These are phyloP conservation scores for Komagataella kurtzmanii DNA, from an alignment of 805 yeast species.

Conservation along the genomic window DNA sequence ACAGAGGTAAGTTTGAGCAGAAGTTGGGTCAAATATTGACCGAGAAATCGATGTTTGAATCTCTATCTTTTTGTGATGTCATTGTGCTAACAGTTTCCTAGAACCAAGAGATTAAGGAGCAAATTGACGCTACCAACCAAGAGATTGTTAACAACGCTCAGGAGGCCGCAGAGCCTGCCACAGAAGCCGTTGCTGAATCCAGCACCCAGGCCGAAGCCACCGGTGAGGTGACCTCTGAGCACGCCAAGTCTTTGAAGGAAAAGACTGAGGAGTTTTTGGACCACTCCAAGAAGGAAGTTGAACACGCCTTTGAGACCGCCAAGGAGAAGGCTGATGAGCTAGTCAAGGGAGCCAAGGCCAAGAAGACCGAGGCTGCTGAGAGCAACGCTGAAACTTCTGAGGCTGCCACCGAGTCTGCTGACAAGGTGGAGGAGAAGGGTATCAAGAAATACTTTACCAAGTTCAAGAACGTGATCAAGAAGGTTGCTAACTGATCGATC, in stretches of 20 bases:
- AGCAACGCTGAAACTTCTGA: slow-evolving; percentile 4
- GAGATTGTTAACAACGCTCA: neutral
- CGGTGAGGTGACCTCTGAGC: slow-evolving; percentile 7
- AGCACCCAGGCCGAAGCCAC: slow-evolving; percentile 5
- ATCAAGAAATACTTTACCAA: slow-evolving; percentile 15
- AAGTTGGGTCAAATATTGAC: neutral
- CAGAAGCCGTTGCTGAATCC: neutral
- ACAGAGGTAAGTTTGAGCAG: neutral
- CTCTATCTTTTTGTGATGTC: neutral
- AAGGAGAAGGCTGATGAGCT: neutral
- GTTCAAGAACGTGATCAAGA: slow-evolving; percentile 12
- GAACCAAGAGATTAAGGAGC: neutral
- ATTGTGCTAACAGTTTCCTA: neutral
- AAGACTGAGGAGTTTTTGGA: slow-evolving; percentile 1
- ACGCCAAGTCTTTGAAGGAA: slow-evolving; percentile 1
- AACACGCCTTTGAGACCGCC: neutral
- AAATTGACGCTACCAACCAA: neutral
- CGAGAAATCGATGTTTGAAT: neutral
- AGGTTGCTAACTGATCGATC: slow-evolving; percentile 1
- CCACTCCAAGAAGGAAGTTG: slow-evolving; percentile 1
- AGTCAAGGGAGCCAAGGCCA: neutral
- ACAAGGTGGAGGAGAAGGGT: slow-evolving; percentile 2
- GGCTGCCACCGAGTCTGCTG: neutral
- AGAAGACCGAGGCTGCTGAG: slow-evolving; percentile 3
- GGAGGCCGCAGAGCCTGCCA: neutral